A percentile compares a stretch with the other conserved stretches of the same genome.
Conservation (phyloP, 306 rosid genomes). For the Rosa multiflora region DNA sequence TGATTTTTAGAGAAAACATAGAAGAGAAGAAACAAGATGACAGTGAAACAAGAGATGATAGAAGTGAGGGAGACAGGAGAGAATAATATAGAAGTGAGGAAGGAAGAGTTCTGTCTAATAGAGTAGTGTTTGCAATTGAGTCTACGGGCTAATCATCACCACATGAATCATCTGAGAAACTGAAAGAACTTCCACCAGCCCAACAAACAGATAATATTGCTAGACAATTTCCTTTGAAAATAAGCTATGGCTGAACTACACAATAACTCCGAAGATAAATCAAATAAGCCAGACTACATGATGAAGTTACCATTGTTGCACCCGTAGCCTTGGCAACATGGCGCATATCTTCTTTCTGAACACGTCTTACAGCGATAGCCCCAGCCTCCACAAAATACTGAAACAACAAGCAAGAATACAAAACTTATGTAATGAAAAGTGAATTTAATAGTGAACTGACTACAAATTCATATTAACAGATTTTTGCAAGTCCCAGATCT, state of each 20-base stretch:
- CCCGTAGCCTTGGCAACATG: conserved; percentile 99
- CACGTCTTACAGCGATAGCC: conserved; percentile 95
- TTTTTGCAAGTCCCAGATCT: not conserved
- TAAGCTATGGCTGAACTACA: not conserved
- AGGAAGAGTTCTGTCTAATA: not conserved
- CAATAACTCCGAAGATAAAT: not conserved
- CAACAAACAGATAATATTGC: not conserved
- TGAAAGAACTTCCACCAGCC: not conserved
- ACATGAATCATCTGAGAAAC: not conserved
- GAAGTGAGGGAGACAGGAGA: not conserved
- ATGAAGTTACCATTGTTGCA: conserved; percentile 75
- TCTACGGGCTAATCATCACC: not conserved
- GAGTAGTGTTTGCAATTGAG: not conserved
- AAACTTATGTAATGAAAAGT: not conserved
- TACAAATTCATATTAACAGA: not conserved
- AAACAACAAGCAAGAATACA: conserved; percentile 24
- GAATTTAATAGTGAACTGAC: not conserved
- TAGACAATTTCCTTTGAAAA: not conserved
- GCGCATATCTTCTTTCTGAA: conserved; percentile 94
- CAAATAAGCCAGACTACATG: not conserved
- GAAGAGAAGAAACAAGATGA: not conserved
- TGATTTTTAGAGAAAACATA: not conserved
- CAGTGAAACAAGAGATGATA: not conserved
- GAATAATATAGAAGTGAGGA: not conserved
- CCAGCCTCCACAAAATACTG: conserved; percentile 99